phyloP scores from a whole-genome alignment of 1,284 basidiomycete genomes.

The Malassezia equina region DNA sequence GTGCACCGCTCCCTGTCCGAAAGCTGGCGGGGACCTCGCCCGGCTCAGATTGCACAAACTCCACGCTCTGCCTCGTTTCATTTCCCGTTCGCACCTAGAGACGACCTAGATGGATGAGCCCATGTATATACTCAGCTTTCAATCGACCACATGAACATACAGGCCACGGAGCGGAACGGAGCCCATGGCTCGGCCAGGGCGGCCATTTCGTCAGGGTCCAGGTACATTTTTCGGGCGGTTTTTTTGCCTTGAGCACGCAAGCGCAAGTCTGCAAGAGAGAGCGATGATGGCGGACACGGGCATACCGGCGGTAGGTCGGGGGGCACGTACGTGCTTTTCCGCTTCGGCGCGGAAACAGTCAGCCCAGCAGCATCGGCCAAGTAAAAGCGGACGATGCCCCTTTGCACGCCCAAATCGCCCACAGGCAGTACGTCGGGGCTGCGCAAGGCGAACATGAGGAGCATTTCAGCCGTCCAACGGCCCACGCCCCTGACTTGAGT shows the following conservation, averaged over 20 bases:
- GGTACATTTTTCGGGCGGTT: slow-evolving; percentile 38
- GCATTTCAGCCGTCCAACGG: slow-evolving; percentile 46
- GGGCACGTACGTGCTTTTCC: slow-evolving; percentile 12
- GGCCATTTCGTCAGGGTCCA: slow-evolving; percentile 41
- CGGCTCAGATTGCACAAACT: neutral
- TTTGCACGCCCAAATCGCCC: slow-evolving; percentile 43
- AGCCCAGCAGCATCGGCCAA: slow-evolving; percentile 25
- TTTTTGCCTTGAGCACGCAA: slow-evolving; percentile 36
- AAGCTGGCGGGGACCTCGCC: neutral
- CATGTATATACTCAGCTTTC: slow-evolving; percentile 17
- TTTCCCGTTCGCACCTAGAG: neutral
- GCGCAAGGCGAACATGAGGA: slow-evolving; percentile 45
- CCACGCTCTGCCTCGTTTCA: neutral
- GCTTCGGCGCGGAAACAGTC: slow-evolving; percentile 28
- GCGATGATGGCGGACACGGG: slow-evolving; percentile 13
- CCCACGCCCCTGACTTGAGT: slow-evolving; percentile 41
- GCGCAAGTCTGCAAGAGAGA: slow-evolving; percentile 20
- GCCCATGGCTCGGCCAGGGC: slow-evolving; percentile 32
- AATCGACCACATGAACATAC: slow-evolving; percentile 39
- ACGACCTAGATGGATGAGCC: neutral
- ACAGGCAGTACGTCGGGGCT: slow-evolving; percentile 38
- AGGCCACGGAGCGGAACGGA: slow-evolving; percentile 38
- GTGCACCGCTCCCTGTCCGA: neutral
- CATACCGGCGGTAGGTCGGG: slow-evolving; percentile 2
- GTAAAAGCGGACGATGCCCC: slow-evolving; percentile 40